Percentiles rank a stretch among this genome's conserved stretches.
These are phyloP conservation scores for Exophiala bonariae DNA, from an alignment of 2,329 filamentous ascomycete species.

Conservation along the genomic window DNA sequence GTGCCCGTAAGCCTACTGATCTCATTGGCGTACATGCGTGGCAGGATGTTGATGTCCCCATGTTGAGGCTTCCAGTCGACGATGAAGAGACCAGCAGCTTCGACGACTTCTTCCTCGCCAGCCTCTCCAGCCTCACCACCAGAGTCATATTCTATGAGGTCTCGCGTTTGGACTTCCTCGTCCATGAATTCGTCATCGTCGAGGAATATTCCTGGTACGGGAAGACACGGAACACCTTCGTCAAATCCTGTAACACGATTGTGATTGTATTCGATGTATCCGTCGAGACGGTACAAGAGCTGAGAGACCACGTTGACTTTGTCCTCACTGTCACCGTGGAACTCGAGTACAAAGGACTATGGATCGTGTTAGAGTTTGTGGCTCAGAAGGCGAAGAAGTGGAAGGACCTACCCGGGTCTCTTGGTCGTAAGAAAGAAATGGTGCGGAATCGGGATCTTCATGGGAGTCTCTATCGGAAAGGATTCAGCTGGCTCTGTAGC, in stretches of 20 bases:
- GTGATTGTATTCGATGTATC: conserved; percentile 17
- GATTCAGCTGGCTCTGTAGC: background rate
- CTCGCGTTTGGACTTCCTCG: conserved; percentile 4
- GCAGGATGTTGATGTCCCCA: conserved; percentile 24
- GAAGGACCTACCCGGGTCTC: conserved; percentile 10
- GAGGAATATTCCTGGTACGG: conserved; percentile 16
- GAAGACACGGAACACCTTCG: conserved; percentile 17
- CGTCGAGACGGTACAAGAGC: conserved; percentile 17
- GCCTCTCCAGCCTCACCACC: conserved; percentile 23
- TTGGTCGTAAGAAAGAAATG: conserved; percentile 21
- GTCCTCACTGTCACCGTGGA: conserved; percentile 14
- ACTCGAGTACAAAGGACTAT: conserved; percentile 22
- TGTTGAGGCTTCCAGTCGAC: conserved; percentile 24
- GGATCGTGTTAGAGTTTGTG: conserved; percentile 7
- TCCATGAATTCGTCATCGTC: conserved; percentile 7
- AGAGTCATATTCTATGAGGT: conserved; percentile 18
- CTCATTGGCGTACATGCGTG: conserved; percentile 19
- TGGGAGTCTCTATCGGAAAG: conserved; percentile 13
- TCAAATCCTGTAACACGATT: conserved; percentile 10
- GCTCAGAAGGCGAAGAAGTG: background rate
- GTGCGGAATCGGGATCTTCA: conserved; percentile 13
- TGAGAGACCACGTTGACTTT: conserved; percentile 2
- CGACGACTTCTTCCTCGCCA: too few species aligned
- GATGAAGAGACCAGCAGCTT: too few species aligned
- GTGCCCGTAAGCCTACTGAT: conserved; percentile 22